Percentiles rank a stretch among this genome's conserved stretches.
These are phyloP conservation scores for Suhomyces yuchorum DNA, from an alignment of 1,139 yeast genomes.

Conservation along the genomic window DNA sequence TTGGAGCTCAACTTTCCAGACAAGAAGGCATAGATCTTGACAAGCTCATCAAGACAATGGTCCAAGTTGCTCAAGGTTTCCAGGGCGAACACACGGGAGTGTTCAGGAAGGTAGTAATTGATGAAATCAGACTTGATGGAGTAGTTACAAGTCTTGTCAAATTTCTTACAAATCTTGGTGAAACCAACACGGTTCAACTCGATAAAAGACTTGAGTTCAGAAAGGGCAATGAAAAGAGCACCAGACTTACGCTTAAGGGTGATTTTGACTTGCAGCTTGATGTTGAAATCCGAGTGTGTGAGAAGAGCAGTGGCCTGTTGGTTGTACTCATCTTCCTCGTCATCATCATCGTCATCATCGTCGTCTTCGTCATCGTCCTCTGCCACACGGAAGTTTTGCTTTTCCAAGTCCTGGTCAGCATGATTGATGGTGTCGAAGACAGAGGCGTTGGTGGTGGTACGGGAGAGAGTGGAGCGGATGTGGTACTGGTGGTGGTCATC, in stretches of 20 bases:
- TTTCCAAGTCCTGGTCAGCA: slow-evolving; percentile 21
- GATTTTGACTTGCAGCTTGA: slow-evolving; percentile 56
- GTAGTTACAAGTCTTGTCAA: slow-evolving; percentile 77
- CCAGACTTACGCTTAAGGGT: slow-evolving; percentile 70
- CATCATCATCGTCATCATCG: slow-evolving; percentile 38
- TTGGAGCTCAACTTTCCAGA: slow-evolving; percentile 35
- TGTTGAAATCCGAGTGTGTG: slow-evolving; percentile 49
- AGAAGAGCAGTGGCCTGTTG: slow-evolving; percentile 43
- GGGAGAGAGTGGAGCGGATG: slow-evolving; percentile 27
- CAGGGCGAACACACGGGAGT: slow-evolving; percentile 48
- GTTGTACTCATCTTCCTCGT: slow-evolving; percentile 39
- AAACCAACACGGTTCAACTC: slow-evolving; percentile 88
- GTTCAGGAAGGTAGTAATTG: slow-evolving; percentile 42
- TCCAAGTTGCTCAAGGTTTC: slow-evolving; percentile 50
- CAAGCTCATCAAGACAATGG: slow-evolving; percentile 49
- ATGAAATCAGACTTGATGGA: slow-evolving; percentile 57
- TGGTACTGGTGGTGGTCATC: slow-evolving; percentile 30
- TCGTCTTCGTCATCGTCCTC: slow-evolving; percentile 20
- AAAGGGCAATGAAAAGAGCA: slow-evolving; percentile 67
- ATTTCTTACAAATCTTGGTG: slow-evolving; percentile 84
- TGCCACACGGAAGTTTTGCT: slow-evolving; percentile 13
- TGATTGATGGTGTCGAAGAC: slow-evolving; percentile 33
- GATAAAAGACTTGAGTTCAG: slow-evolving; percentile 81
- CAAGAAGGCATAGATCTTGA: slow-evolving; percentile 49
- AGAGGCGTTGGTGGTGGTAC: slow-evolving; percentile 35